Base-by-base conservation (phyloP, 2,329 filamentous ascomycete genomes). In the Aspergillus melleus region DNA sequence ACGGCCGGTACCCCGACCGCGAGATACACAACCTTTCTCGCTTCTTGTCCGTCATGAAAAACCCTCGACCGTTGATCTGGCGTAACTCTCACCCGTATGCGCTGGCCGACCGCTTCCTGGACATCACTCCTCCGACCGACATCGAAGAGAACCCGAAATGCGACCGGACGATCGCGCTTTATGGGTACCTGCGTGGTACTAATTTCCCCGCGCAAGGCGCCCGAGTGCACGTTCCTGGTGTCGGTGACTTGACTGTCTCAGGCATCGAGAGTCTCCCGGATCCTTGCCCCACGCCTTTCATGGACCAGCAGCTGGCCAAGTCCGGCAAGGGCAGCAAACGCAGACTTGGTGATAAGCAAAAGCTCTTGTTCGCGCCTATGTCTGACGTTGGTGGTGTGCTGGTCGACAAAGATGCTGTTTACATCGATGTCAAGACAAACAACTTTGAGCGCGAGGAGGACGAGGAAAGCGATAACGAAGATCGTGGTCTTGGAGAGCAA, bases 31-130 rank as follows among this genome's bases (percentile, higher is more conserved):
- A 99, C 72, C 78, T 99, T 56, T 96, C 92, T 14, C 87, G 96
- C 57, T 99, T 99, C 76, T 83, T 99, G 66, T 96, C 91, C 20
- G 92, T 99, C 66, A 99, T 99, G 96, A 99, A 99, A 83, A 99
- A 96, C 73, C 94, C 96, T 4, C 86, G 95, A 60, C 95, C 95
- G n/a, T 82, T 99, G 30, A 83, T 99, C 47, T 99, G 95, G 94
- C 86, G 96, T 61, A 99, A 99, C 74, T 90, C 91, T 1, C 95
- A 99, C 80, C 93, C 94, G 4, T 99, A 99, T 75, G 88, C 91
- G 59, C 82, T 99, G 57, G 91, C 95, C 60, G 95, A 99, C 79
- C 92, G 93, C 64, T 96, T 98, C 77, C 85, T 96, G 68, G 95
- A 99, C 75, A 88, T 99, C 55, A 99, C 95, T 0, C 92, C 96